Conservation (phyloP, 1,139 yeast genomes). For the Sugiyamaella xylanicola region DNA sequence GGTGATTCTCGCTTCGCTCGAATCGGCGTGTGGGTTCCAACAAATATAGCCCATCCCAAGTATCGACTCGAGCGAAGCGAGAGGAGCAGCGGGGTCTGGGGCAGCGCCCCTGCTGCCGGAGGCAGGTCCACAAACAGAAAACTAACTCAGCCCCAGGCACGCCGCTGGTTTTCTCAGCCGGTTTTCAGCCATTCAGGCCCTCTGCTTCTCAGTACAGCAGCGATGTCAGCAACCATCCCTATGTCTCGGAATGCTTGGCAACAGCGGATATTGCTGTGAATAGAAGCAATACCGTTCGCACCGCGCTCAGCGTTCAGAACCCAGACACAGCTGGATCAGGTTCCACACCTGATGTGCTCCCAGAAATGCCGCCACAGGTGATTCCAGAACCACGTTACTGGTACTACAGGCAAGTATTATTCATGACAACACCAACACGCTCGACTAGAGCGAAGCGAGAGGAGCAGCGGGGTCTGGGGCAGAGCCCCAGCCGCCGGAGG, state of each 20-base stretch:
- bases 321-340: constrained; percentile 1
- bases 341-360: constrained; percentile 7
- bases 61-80: no score
- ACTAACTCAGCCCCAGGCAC: not conserved
- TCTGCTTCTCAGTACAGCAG: constrained; percentile 2
- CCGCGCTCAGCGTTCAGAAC: constrained; percentile 10
- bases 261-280: constrained; percentile 5
- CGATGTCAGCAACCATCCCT: constrained; percentile 6
- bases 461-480: not conserved
- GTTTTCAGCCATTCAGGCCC: not conserved
- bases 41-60: no score
- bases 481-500: not conserved
- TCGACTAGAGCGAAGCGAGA: no score
- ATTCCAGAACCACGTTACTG: not conserved
- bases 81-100: no score
- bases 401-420: not conserved
- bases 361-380: not conserved
- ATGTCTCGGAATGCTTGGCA: constrained; percentile 5
- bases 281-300: constrained; percentile 12
- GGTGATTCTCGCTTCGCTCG: no score
- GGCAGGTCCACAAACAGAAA: no score
- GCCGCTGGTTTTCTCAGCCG: not conserved
- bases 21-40: no score
- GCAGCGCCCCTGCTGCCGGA: no score
- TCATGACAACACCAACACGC: no score